These are phyloP conservation scores for Myxozyma neotropica DNA, from an alignment of 805 yeast species.

Conservation along the genomic window DNA sequence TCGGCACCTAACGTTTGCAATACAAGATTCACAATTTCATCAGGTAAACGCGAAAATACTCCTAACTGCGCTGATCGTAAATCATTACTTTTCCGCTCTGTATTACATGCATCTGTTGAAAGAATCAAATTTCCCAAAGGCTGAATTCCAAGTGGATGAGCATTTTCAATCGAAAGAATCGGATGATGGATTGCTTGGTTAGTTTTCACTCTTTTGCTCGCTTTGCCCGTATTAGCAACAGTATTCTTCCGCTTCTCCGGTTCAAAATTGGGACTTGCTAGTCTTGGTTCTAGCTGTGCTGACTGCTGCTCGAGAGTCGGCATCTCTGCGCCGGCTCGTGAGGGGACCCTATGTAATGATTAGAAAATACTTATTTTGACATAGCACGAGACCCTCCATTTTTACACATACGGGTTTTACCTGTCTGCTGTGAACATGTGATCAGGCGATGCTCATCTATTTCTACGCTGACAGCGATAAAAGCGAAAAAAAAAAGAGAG, in stretches of 20 bases:
- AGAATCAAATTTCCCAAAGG: slow-evolving; percentile 72
- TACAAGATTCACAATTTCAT: slow-evolving; percentile 62
- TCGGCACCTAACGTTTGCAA: slow-evolving; percentile 52
- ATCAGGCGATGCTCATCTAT: too few species aligned
- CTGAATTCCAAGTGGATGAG: slow-evolving; percentile 63
- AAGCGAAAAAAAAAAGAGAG: too few species aligned
- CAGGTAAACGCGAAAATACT: slow-evolving; percentile 54
- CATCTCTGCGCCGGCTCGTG: too few species aligned
- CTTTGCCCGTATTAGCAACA: not conserved
- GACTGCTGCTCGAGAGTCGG: too few species aligned
- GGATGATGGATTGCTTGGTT: not conserved
- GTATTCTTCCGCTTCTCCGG: not conserved
- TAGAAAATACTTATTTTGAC: not conserved
- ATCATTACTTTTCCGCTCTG: slow-evolving; percentile 13
- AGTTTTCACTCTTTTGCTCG: not conserved
- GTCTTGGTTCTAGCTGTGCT: too few species aligned
- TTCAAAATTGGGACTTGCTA: not conserved
- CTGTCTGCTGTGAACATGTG: too few species aligned
- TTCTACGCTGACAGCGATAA: too few species aligned
- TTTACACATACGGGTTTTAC: not conserved
- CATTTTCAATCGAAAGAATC: slow-evolving; percentile 48
- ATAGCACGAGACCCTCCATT: not conserved
- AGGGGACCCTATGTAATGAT: too few species aligned
- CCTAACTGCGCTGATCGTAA: slow-evolving; percentile 51
- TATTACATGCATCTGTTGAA: slow-evolving; percentile 22